Conservation (phyloP, 805 yeast genomes). For the Zygosaccharomyces bailii region DNA sequence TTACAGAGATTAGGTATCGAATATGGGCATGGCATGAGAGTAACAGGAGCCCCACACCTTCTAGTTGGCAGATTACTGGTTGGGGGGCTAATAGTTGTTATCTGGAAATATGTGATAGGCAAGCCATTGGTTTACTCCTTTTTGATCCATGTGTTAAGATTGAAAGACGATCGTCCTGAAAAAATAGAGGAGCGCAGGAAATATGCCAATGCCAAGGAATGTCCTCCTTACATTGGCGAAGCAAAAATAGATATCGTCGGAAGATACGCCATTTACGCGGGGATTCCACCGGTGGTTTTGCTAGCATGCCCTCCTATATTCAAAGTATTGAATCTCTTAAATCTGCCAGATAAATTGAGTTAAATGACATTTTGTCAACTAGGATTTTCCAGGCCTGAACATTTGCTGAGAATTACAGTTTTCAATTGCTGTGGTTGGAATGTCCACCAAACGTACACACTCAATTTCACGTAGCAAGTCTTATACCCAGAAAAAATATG, state of each 20-base stretch:
- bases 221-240: constrained; percentile 54
- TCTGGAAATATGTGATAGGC: constrained; percentile 67
- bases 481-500: too few relatives aligned
- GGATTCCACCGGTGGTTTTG: constrained; percentile 60
- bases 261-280: constrained; percentile 75
- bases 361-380: background rate
- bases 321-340: constrained; percentile 9
- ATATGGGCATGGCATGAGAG: constrained; percentile 16
- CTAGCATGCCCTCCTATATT: constrained; percentile 33
- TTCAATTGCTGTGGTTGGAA: too few relatives aligned
- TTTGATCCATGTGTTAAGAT: constrained; percentile 32
- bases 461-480: too few relatives aligned
- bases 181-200: constrained; percentile 24
- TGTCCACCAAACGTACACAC: too few relatives aligned
- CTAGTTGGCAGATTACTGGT: constrained; percentile 48
- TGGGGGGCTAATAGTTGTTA: constrained; percentile 59
- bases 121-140: constrained; percentile 60
- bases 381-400: too few relatives aligned
- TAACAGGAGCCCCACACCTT: constrained; percentile 43
- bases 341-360: background rate
- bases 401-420: constrained; percentile 11
- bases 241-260: constrained; percentile 76
- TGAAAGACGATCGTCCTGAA: constrained; percentile 29
- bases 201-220: constrained; percentile 29
- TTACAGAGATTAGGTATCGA: constrained; percentile 27